A percentile compares a stretch with the other conserved stretches of the same genome.
Evolutionary conservation across 306 rosid species (phyloP).

Genomic region (Coriaria nepalensis): DNA sequence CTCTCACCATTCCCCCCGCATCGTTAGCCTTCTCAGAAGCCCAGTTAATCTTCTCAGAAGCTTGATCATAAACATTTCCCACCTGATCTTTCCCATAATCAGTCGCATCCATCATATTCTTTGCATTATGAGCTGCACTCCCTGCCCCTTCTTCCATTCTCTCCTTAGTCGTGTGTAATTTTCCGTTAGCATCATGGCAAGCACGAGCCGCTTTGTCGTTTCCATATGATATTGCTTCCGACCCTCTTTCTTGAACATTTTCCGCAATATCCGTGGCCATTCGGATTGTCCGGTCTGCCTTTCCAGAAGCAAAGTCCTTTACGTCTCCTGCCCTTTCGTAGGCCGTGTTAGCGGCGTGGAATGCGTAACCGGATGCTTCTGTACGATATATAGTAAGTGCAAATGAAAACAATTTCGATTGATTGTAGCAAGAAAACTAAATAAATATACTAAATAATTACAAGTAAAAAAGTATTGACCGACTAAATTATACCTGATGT

Average conservation of each 20-base stretch:
- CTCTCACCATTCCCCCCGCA: constrained; percentile 16
- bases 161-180: constrained; percentile 1
- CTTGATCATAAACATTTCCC: constrained; percentile 8
- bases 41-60: constrained; percentile 5
- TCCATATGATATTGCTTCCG: constrained; percentile 5
- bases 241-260: constrained; percentile 8
- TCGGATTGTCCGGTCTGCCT: constrained; percentile 9
- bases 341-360: constrained; percentile 14
- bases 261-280: constrained; percentile 12
- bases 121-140: not conserved
- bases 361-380: constrained; percentile 28
- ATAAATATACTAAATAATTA: not conserved
- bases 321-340: constrained; percentile 12
- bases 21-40: constrained; percentile 12
- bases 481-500: constrained; percentile 27
- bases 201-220: constrained; percentile 11
- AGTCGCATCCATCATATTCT: not conserved
- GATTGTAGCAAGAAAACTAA: not conserved
- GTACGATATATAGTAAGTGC: not conserved
- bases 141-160: not conserved
- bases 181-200: constrained; percentile 2
- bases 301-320: constrained; percentile 14
- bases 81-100: constrained; percentile 2
- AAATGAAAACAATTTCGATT: not conserved
- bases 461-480: not conserved